Evolutionary conservation across 345 rosid genomes (phyloP), one percentile per base, ranked within the genome.

Genomic region (Euclidium syriacum): DNA sequence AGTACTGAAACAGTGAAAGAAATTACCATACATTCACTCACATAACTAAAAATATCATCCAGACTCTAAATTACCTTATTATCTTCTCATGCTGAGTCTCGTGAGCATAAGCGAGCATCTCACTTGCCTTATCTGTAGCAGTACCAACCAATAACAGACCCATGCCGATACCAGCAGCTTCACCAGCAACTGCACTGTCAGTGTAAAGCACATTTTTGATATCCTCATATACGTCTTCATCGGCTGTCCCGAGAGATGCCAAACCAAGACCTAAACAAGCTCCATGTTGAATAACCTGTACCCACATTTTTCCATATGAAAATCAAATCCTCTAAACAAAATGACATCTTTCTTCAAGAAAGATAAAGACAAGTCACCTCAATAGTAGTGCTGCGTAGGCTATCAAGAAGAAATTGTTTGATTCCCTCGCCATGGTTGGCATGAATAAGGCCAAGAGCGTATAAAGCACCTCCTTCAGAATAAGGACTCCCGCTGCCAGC

Each of bases 351-450:
- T 11, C 50, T 6, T 46, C 15, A 46, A 25, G 33, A 32, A 29
- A 10, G 22, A 35, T n/a, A 54, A 11, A 42, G 52, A 33, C 30
- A 71, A 40, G 9, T 52, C 68, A 78, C 98, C 96, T 92, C 95
- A 56, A 86, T 89, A 73, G 72, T 83, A 40, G 89, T 89, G 55
- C 83, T 82, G 44, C 88, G 86, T 11, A 92, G 65, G 75, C 96
- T 89, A 49, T 92, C 96, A 34, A 91, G 90, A 35, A 92, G 88
- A 73, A 92, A 92, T 71, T 92, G 85, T 64, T 92, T 86, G 62
- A 92, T 92, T 51, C 96, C 98, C 77, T 92, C 98, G 1, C 98
- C 98, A 67, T 92, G 98, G 76, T 92, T 92, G 40, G 98, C 95
- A 60, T 92, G 98, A 67, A 92, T 92, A 46, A 92, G 94, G 53